These are phyloP conservation scores for Celoporthe dispersa DNA, from an alignment of 2,329 filamentous ascomycete species.

Conservation along the genomic window DNA sequence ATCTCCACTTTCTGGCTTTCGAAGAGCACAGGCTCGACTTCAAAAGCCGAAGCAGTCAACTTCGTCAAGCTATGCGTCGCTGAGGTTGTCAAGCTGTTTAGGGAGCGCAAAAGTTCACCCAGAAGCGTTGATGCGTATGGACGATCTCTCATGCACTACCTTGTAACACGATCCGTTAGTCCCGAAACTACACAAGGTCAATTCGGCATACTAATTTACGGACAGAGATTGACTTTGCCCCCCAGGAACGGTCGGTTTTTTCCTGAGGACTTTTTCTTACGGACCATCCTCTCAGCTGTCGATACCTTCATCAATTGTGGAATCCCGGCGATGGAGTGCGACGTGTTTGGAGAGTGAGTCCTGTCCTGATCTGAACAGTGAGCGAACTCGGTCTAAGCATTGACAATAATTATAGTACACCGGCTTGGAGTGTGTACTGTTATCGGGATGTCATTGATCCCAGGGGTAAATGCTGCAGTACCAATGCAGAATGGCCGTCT, in stretches of 20 bases:
- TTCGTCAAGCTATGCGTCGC: background rate
- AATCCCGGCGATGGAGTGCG: background rate
- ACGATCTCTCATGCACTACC: background rate
- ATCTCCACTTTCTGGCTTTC: background rate
- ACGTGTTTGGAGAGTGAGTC: background rate
- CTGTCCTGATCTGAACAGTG: background rate
- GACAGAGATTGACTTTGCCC: no score
- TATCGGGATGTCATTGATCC: no score
- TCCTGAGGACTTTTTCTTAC: background rate
- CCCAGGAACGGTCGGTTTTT: background rate
- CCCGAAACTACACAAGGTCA: no score
- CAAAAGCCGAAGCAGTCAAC: background rate
- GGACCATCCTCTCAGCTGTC: background rate
- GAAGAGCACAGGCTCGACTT: no score
- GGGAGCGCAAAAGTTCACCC: background rate
- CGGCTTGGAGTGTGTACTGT: background rate
- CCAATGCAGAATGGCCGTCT: background rate
- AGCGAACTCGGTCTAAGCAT: background rate
- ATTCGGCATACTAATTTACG: background rate
- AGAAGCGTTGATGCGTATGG: background rate
- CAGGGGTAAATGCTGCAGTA: no score
- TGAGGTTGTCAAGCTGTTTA: background rate
- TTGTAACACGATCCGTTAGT: background rate
- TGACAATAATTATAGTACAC: background rate
- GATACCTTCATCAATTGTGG: background rate